These are phyloP conservation scores for Solanum peruvianum DNA, from an alignment of 257 asterid species.

Conservation along the genomic window DNA sequence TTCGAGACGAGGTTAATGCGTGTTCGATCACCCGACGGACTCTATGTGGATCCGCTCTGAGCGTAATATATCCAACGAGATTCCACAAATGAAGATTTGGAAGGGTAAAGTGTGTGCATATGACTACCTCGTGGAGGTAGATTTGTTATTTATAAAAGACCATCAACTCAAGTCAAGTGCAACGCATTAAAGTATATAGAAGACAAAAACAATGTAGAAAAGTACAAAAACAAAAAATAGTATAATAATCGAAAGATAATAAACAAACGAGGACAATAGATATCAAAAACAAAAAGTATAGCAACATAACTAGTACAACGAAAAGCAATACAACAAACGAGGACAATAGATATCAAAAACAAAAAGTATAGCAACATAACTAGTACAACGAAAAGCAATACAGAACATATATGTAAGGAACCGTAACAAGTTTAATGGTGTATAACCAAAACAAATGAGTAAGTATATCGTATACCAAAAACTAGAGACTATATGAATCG, in stretches of 20 bases:
- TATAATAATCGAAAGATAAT: no score
- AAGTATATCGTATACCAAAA: not conserved
- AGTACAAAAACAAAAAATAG: no score
- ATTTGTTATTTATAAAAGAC: fast-evolving
- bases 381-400: not conserved
- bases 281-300: not conserved
- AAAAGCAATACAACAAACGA: not conserved
- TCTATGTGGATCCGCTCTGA: no score
- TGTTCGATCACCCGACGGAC: no score
- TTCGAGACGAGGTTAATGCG: no score
- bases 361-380: no score
- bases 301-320: not conserved
- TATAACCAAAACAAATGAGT: no score
- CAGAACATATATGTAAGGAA: fast-evolving
- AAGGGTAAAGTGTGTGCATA: not conserved
- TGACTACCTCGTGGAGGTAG: no score
- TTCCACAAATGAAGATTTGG: no score
- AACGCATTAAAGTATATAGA: fast-evolving
- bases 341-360: not conserved
- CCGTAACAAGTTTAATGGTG: not conserved
- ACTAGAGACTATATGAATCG: not conserved
- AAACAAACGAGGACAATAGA: not conserved
- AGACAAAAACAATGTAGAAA: not conserved
- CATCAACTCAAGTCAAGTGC: fast-evolving
- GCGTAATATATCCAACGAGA: not conserved